Percentiles rank a stretch among this genome's conserved stretches.
phyloP scores from a whole-genome alignment of 305 asterid genomes.

The Solanum hybrid region DNA sequence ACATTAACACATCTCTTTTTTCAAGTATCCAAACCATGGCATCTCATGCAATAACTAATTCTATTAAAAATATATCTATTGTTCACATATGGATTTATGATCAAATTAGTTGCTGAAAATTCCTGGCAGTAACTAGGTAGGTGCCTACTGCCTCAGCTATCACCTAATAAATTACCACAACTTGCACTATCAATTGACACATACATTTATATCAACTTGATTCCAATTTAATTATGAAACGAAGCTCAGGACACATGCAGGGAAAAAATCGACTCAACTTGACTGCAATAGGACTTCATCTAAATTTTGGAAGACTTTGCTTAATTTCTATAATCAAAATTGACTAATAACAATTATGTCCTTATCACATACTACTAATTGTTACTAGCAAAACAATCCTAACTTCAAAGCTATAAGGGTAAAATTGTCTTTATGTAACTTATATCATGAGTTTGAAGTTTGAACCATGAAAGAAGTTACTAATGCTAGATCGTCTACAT shows the following conservation, averaged over 20 bases:
- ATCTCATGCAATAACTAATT: too few species aligned
- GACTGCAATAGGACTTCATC: not conserved
- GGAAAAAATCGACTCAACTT: not conserved
- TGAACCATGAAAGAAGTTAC: fast-evolving
- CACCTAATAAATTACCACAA: not conserved
- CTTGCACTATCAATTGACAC: not conserved
- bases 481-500: too few species aligned
- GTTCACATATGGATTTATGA: not conserved
- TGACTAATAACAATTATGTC: not conserved
- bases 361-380: not conserved
- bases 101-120: not conserved
- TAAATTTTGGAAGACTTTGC: not conserved
- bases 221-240: not conserved
- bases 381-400: not conserved
- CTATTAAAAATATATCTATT: not conserved
- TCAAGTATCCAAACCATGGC: not conserved
- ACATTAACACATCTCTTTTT: not conserved
- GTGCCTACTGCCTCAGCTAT: not conserved
- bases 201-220: not conserved
- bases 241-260: not conserved
- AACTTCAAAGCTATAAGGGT: not conserved
- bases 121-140: not conserved
- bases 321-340: not conserved
- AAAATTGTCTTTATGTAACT: not conserved
- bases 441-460: not conserved